phyloP scores from a whole-genome alignment of 305 asterid genomes.

The Fraxinus sp. region DNA sequence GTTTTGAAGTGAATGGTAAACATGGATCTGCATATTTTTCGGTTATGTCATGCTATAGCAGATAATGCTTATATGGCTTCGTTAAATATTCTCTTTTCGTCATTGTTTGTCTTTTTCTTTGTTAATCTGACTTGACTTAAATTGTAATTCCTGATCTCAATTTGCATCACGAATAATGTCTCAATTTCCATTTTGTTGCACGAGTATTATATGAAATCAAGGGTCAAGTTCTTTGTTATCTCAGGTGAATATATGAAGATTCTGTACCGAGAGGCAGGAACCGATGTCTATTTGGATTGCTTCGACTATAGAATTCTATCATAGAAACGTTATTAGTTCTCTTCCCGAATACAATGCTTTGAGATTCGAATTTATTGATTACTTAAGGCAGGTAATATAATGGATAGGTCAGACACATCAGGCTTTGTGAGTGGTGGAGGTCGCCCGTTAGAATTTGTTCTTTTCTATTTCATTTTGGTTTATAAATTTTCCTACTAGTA shows the following conservation, averaged over 20 bases:
- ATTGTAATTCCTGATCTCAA: background rate
- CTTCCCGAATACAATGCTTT: conserved; percentile 18
- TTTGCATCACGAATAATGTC: background rate
- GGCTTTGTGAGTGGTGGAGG: conserved; percentile 94
- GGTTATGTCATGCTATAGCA: background rate
- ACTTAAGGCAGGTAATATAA: conserved; percentile 29
- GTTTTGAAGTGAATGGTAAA: background rate
- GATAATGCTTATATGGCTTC: background rate
- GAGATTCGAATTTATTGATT: background rate
- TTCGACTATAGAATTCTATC: background rate
- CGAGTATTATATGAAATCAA: background rate
- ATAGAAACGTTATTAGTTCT: conserved; percentile 5
- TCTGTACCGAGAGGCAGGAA: conserved; percentile 16
- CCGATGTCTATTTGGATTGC: conserved; percentile 12
- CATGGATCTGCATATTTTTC: background rate
- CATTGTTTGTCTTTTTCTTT: background rate
- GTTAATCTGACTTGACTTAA: background rate
- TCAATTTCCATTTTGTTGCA: conserved; percentile 1
- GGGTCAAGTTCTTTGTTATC: conserved; percentile 19
- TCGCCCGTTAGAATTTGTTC: conserved; percentile 36
- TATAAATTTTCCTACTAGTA: conserved; percentile 35
- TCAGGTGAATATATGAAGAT: conserved; percentile 38
- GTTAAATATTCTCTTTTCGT: background rate
- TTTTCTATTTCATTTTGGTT: conserved; percentile 39
- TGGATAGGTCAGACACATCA: conserved; percentile 90